Percentiles rank a stretch among this genome's conserved stretches.
Conservation (phyloP, 2,329 filamentous ascomycete species). For the Xylariaceae sp. region DNA sequence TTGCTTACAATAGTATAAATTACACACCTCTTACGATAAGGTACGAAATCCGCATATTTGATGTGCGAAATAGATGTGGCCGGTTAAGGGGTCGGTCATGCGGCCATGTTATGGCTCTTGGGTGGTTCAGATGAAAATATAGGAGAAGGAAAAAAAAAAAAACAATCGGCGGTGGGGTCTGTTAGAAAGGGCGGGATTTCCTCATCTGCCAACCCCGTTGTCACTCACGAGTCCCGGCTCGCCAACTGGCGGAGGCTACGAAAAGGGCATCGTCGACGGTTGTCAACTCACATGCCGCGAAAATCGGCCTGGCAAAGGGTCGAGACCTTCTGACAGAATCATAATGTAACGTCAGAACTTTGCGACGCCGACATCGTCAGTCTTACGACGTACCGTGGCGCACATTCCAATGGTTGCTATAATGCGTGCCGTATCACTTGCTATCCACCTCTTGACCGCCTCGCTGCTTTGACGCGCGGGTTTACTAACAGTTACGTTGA, state of each 20-base stretch:
- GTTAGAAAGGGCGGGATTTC: conserved; percentile 4
- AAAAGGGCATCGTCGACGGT: background rate
- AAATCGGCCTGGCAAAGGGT: background rate
- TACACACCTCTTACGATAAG: background rate
- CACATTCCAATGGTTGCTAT: too few relatives aligned
- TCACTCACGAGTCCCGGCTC: background rate
- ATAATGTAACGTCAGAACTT: conserved; percentile 1
- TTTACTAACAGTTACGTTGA: background rate
- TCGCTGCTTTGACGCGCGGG: background rate
- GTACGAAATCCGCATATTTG: background rate
- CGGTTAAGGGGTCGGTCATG: background rate
- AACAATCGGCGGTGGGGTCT: background rate
- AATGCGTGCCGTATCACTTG: background rate
- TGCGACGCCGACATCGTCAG: conserved; percentile 10
- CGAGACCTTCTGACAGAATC: background rate
- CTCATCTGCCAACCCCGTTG: conserved; percentile 1
- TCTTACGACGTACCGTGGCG: background rate
- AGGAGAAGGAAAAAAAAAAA: background rate
- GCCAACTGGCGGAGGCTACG: background rate
- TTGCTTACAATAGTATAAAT: background rate
- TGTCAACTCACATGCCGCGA: background rate
- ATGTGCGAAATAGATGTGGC: background rate
- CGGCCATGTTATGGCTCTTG: background rate
- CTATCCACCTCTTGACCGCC: background rate
- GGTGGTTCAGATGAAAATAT: background rate